These are phyloP conservation scores for Neonectria ditissima DNA, from an alignment of 2,329 filamentous ascomycete genomes.

Conservation along the genomic window DNA sequence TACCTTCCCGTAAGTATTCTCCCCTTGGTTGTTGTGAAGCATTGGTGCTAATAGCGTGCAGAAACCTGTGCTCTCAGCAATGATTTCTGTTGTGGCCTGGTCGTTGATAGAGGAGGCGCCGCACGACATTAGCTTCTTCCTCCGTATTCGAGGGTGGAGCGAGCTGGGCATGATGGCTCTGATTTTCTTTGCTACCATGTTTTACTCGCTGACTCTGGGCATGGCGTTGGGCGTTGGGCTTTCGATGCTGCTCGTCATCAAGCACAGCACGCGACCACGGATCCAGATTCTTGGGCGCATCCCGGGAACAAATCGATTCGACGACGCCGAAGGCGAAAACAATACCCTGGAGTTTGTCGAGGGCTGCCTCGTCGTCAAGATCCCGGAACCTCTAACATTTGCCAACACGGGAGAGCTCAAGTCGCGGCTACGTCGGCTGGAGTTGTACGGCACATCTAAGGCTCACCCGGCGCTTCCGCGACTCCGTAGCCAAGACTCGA, in stretches of 20 bases:
- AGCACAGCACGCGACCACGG: slow-evolving; percentile 88
- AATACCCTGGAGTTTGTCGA: slow-evolving; percentile 88
- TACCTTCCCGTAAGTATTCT: slow-evolving; percentile 83
- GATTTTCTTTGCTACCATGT: slow-evolving; percentile 92
- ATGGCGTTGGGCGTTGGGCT: slow-evolving; percentile 95
- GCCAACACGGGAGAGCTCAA: slow-evolving; percentile 96
- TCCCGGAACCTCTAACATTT: slow-evolving; percentile 95
- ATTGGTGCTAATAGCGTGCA: slow-evolving; percentile 50
- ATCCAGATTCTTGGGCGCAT: slow-evolving; percentile 96
- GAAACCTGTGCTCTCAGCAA: slow-evolving; percentile 93
- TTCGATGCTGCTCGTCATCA: slow-evolving; percentile 88
- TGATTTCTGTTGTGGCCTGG: slow-evolving; percentile 96
- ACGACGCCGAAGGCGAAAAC: slow-evolving; percentile 82
- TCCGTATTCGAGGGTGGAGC: slow-evolving; percentile 84
- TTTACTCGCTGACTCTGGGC: slow-evolving; percentile 93
- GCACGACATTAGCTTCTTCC: slow-evolving; percentile 91
- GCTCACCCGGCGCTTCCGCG: slow-evolving; percentile 90
- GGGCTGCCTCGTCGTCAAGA: slow-evolving; percentile 95
- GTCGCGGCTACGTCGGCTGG: slow-evolving; percentile 82
- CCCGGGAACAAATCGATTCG: slow-evolving; percentile 84
- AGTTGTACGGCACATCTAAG: slow-evolving; percentile 86
- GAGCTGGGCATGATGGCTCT: slow-evolving; percentile 89
- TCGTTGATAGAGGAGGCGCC: slow-evolving; percentile 96
- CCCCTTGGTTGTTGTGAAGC: background rate
- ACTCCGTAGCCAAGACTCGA: slow-evolving; percentile 81